Percentiles rank a stretch among this genome's conserved stretches.
These are phyloP conservation scores for Lachancea quebecensis DNA, from an alignment of 805 yeast genomes.

Conservation along the genomic window DNA sequence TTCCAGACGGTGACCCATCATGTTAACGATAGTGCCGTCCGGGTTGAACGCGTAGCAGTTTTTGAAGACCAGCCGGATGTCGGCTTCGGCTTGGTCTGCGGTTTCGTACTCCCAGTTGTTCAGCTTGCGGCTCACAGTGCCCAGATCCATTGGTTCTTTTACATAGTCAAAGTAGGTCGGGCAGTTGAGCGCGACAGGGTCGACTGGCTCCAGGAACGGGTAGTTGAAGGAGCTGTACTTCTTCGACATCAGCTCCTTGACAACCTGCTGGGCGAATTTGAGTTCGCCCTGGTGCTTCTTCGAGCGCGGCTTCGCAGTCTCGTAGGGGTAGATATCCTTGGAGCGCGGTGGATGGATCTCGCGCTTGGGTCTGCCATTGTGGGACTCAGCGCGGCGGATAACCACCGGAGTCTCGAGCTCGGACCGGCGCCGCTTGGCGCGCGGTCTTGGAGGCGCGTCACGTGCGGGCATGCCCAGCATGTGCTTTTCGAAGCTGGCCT, in stretches of 20 bases:
- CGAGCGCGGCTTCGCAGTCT: conserved; percentile 66
- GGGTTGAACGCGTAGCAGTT: conserved; percentile 94
- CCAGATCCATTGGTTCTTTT: conserved; percentile 91
- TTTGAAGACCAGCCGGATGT: conserved; percentile 72
- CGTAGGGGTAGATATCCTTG: conserved; percentile 80
- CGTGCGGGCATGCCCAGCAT: conserved; percentile 83
- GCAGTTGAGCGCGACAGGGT: conserved; percentile 86
- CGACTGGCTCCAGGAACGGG: conserved; percentile 92
- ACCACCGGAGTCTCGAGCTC: conserved; percentile 33
- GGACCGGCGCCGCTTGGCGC: conserved; percentile 24
- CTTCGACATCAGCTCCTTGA: conserved; percentile 76
- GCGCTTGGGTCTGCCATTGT: conserved; percentile 86
- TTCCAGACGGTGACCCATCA: conserved; percentile 91
- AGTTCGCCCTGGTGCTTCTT: conserved; percentile 88
- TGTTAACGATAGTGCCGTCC: conserved; percentile 91
- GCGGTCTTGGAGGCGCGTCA: conserved; percentile 33
- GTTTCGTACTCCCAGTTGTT: conserved; percentile 82
- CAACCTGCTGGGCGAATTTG: conserved; percentile 72
- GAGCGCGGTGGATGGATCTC: conserved; percentile 96
- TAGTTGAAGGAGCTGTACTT: conserved; percentile 79
- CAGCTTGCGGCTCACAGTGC: conserved; percentile 73
- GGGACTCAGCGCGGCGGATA: conserved; percentile 68
- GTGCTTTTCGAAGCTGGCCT: conserved; percentile 89
- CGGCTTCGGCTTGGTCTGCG: conserved; percentile 81
- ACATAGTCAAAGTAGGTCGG: conserved; percentile 85